Evolutionary conservation across 73 alveolate species (phyloP).

Genomic region (Blepharisma japonicum): DNA sequence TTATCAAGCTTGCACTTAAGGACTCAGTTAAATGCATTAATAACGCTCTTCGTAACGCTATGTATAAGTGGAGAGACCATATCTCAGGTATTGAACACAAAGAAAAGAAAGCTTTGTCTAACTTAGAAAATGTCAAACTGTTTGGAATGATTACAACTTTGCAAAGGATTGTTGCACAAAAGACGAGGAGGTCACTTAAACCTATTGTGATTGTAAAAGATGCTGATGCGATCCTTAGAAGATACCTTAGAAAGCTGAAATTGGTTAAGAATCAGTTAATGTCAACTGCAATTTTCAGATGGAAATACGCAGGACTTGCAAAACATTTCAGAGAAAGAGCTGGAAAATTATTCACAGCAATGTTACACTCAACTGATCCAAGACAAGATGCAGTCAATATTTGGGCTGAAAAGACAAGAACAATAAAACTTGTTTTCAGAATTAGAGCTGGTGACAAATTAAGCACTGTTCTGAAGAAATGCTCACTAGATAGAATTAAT

Average conservation of each 20-base stretch:
- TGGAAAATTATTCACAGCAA: neutral
- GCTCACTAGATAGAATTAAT: too few species aligned
- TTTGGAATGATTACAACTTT: slow-evolving; percentile 4
- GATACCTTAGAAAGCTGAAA: neutral
- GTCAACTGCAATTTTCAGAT: neutral
- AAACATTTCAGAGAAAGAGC: slow-evolving; percentile 3
- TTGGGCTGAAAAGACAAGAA: neutral
- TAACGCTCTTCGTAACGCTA: neutral
- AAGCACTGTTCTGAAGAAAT: neutral
- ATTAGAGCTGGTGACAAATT: neutral
- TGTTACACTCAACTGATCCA: neutral
- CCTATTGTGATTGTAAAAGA: neutral
- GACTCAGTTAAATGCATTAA: neutral
- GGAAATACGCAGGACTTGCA: slow-evolving; percentile 14
- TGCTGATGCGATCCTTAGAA: slow-evolving; percentile 11
- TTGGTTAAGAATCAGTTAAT: neutral
- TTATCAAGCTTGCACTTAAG: neutral
- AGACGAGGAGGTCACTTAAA: neutral
- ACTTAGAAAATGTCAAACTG: neutral
- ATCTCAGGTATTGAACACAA: too few species aligned
- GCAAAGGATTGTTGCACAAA: neutral
- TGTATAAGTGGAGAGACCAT: neutral
- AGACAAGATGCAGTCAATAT: neutral
- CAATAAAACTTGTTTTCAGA: neutral
- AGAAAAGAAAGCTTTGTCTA: too few species aligned